phyloP scores from a whole-genome alignment of 495 filamentous ascomycete genomes.

The Hypoxylon lenormandii region DNA sequence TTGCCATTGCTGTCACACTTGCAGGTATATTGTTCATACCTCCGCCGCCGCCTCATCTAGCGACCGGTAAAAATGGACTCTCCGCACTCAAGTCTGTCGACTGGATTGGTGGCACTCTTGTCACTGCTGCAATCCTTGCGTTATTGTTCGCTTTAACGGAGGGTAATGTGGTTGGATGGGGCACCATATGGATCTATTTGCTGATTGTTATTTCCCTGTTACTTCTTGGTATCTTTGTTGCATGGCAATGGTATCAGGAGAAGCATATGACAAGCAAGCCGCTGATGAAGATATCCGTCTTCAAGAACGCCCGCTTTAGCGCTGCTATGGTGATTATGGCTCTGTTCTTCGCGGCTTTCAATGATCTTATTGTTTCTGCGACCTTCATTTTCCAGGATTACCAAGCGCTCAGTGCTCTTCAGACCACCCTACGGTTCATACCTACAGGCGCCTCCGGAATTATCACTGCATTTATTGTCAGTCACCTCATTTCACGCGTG shows the following conservation, averaged over 20 bases:
- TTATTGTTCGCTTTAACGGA: constrained; percentile 73
- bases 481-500: constrained; percentile 66
- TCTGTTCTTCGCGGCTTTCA: constrained; percentile 71
- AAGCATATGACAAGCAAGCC: constrained; percentile 57
- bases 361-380: constrained; percentile 68
- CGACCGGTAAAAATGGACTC: constrained; percentile 41
- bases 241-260: constrained; percentile 74
- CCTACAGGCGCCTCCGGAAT: constrained; percentile 68
- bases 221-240: constrained; percentile 68
- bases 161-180: constrained; percentile 75
- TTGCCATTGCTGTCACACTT: constrained; percentile 69
- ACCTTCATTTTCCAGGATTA: constrained; percentile 75
- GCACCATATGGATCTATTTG: constrained; percentile 71
- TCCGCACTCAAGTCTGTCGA: constrained; percentile 65
- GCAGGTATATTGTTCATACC: constrained; percentile 76
- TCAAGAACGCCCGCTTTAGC: constrained; percentile 64
- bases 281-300: constrained; percentile 70
- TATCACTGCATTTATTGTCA: constrained; percentile 63
- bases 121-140: constrained; percentile 71
- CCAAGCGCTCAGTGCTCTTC: constrained; percentile 63
- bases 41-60: constrained; percentile 59
- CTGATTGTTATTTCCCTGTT: constrained; percentile 72
- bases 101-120: constrained; percentile 71
- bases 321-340: constrained; percentile 71
- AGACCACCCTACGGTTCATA: constrained; percentile 72